Evolutionary conservation across 352 stramenopile species (phyloP).

Genomic region (Saprolegnia diclina): DNA sequence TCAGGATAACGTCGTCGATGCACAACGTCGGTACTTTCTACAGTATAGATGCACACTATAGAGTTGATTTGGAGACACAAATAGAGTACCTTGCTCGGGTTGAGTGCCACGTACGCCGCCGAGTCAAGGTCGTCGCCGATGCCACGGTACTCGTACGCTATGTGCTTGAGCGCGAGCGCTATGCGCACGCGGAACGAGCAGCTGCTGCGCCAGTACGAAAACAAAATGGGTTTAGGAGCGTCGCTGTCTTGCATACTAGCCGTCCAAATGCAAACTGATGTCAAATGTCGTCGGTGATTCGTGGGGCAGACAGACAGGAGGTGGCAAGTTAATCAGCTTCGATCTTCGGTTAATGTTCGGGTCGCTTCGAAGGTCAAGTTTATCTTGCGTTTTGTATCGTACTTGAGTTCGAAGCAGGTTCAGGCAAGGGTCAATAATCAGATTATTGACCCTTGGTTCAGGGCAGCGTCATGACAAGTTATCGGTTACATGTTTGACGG

Average conservation of each 20-base stretch:
- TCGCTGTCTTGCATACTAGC: neutral
- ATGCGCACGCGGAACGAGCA: slow-evolving; percentile 55
- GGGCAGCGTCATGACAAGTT: too few species aligned
- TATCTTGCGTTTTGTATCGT: too few species aligned
- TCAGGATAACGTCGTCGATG: slow-evolving; percentile 34
- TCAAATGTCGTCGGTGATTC: too few species aligned
- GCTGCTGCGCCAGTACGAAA: slow-evolving; percentile 45
- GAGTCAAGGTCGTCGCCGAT: slow-evolving; percentile 34
- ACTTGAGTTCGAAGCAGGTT: too few species aligned
- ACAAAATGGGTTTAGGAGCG: slow-evolving; percentile 30
- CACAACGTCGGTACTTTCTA: slow-evolving; percentile 47
- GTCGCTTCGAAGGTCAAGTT: too few species aligned
- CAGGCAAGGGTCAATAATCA: too few species aligned
- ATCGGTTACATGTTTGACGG: too few species aligned
- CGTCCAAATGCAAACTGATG: too few species aligned
- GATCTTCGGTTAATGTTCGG: too few species aligned
- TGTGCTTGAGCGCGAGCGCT: slow-evolving; percentile 43
- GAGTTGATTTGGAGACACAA: slow-evolving; percentile 28
- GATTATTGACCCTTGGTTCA: too few species aligned
- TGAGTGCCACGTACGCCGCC: slow-evolving; percentile 14
- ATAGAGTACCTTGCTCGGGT: neutral
- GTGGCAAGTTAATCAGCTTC: too few species aligned
- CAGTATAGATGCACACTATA: slow-evolving; percentile 38
- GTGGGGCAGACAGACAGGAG: too few species aligned
- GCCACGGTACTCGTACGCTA: slow-evolving; percentile 41